Base-by-base conservation (phyloP, 495 filamentous ascomycete species). In the Bacidia rubella region DNA sequence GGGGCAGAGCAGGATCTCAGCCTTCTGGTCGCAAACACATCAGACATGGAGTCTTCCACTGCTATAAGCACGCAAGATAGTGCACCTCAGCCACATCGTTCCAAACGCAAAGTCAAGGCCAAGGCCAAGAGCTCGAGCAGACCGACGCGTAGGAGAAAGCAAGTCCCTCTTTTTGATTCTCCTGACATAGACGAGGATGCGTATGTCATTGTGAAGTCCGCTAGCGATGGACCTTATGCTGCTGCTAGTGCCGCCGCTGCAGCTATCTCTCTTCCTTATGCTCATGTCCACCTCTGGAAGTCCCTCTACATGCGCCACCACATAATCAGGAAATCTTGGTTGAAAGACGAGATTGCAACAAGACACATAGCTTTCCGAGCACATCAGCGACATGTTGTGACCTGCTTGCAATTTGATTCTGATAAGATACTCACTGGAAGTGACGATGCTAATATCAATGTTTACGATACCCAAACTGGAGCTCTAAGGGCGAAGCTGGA, bases 391-490 rank as follows among this genome's bases (percentile, higher is more conserved):
- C 90, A 97, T 68, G 92, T 99, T 44, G 93, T 99, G 19, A 99
- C 92, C 7, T 99, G 92, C 59, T 74, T 99, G 49, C 90, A 97
- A 60, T 97, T 99, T 58, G 92, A 99, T 59, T 83, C 86, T 25
- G 92, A 97, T 69, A 97, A 97, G 67, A 95, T 99, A 52, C 72
- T 99, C 53, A 99, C 93, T 11, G 92, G 92, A 25, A 96, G 90
- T 59, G 92, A 99, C 66, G 92, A 99, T 64, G 94, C 89, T 10
- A 84, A 95, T 54, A 99, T 99, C 63, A 88, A 97, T 62, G 90
- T 99, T 40, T 99, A 97, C 64, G 90, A 97, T 61, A 99, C 92
- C 11, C 90, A 90, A 66, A 97, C 89, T 4, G 92, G 92, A 52
- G 84, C 83, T 51, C 67, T 94, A 47, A 79, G 86, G 53, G 84